Percentiles rank a stretch among this genome's conserved stretches.
These are phyloP conservation scores for Cadophora gregata DNA, from an alignment of 2,329 filamentous ascomycete species.

Conservation along the genomic window DNA sequence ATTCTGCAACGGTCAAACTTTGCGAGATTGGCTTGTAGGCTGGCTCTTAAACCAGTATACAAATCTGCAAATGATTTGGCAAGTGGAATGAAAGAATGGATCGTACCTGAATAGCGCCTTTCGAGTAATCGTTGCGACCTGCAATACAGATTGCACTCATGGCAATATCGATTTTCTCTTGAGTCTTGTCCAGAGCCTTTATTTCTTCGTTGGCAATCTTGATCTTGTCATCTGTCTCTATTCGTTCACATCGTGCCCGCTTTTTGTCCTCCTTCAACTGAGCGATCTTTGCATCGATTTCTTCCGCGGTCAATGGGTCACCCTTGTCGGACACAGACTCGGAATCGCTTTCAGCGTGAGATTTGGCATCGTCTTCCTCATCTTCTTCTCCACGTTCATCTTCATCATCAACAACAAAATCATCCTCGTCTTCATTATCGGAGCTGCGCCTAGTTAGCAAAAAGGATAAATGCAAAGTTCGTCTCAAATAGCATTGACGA, in stretches of 20 bases:
- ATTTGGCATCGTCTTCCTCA: conserved; percentile 32
- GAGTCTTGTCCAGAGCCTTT: conserved; percentile 12
- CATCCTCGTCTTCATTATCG: conserved; percentile 42
- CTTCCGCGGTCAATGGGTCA: conserved; percentile 48
- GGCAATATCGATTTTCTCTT: conserved; percentile 8
- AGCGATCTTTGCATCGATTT: conserved; percentile 51
- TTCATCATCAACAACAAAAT: conserved; percentile 40
- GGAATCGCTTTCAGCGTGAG: conserved; percentile 19
- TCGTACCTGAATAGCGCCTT: conserved; percentile 14
- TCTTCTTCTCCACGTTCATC: conserved; percentile 37
- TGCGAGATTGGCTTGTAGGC: too few species aligned
- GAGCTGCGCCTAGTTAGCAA: conserved; percentile 19
- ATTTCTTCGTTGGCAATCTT: conserved; percentile 3
- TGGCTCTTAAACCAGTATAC: too few species aligned
- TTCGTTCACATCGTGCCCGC: conserved; percentile 44
- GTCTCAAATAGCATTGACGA: background rate
- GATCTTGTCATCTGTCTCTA: conserved; percentile 44
- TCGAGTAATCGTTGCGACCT: conserved; percentile 11
- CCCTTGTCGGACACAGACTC: conserved; percentile 28
- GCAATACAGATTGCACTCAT: conserved; percentile 20
- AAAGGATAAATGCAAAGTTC: background rate
- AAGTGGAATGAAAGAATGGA: background rate
- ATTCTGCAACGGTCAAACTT: conserved; percentile 44
- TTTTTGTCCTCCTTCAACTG: conserved; percentile 52
- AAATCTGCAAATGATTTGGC: background rate